Evolutionary conservation across 2,329 filamentous ascomycete genomes (phyloP), one percentile per base, ranked within the genome.

Genomic region (Sporothrix phasma): DNA sequence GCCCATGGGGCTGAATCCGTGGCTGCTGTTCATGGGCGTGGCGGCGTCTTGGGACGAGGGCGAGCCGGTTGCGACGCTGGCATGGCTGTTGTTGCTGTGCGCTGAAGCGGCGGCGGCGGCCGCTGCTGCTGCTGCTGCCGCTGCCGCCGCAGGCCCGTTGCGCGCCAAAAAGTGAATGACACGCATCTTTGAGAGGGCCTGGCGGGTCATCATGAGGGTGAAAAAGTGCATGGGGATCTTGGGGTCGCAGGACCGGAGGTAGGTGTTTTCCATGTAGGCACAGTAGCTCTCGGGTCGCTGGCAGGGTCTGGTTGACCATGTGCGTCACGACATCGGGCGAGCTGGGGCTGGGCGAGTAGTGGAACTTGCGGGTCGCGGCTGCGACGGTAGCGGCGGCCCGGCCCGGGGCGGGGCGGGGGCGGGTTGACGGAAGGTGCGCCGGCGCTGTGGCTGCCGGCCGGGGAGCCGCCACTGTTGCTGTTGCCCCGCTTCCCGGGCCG

Each of bases 161-260:
- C 79, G 78, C 77, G 77, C 60, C 31, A 85, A 77, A 60, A 83
- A 83, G 59, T 77, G 77, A 56, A 81, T 76, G 66, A 84, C 76
- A 64, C 81, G 83, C 73, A 83, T 77, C 71, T 84, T 84, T 73
- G 79, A 83, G 17, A 86, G 76, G 8, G 77, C 77, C 64, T 80
- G 78, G 8, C 81, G 78, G 6, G 81, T 83, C 78, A 84, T 84
- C 65, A 83, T 77, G 45, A 84, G 72, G 1, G 83, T 84, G 69
- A 85, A 84, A 67, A 81, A 80, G 66, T 86, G 83, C 13, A 85
- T 71, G 0, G 84, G 83, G 8, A 85, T 81, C 69, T 82, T 83
- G 43, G 79, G 74, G 67, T 86, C 82, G 68, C 83, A 86, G 58
- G 80, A 76, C 49, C 76, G 76, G 31, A 85, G 76, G 69, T 86